These are phyloP conservation scores for Cutaneotrichosporon spelunceum DNA, from an alignment of 1,284 basidiomycete species.

Conservation along the genomic window DNA sequence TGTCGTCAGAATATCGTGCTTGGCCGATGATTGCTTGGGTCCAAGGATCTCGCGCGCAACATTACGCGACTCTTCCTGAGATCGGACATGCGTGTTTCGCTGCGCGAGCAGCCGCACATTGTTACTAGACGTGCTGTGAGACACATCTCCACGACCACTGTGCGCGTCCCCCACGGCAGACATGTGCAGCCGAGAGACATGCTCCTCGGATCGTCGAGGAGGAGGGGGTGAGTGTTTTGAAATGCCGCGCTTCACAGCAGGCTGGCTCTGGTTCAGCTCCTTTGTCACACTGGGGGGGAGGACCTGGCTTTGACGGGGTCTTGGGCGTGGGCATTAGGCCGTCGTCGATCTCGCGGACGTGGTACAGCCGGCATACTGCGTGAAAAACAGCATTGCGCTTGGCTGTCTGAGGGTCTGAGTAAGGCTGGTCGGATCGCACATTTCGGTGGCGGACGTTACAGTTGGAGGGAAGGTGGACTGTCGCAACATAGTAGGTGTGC, in stretches of 20 bases:
- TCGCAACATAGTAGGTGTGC: not conserved
- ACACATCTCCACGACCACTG: not conserved
- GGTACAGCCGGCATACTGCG: slow-evolving; percentile 21
- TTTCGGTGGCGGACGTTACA: slow-evolving; percentile 9
- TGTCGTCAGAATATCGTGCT: not conserved
- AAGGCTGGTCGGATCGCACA: not conserved
- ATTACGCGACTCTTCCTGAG: not conserved
- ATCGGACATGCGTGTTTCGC: not conserved
- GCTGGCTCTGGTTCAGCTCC: not conserved
- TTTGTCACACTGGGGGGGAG: slow-evolving; percentile 5
- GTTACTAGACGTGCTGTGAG: not conserved
- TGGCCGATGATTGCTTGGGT: not conserved
- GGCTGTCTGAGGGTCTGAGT: slow-evolving; percentile 21
- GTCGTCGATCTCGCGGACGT: slow-evolving; percentile 27
- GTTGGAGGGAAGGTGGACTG: slow-evolving; percentile 17
- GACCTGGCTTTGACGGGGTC: slow-evolving; percentile 12
- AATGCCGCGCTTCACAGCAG: not conserved
- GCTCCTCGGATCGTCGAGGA: not conserved
- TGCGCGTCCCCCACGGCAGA: not conserved
- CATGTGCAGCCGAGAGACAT: not conserved
- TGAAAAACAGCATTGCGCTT: slow-evolving; percentile 27
- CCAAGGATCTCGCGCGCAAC: not conserved
- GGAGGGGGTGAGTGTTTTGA: not conserved
- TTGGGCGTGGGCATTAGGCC: slow-evolving; percentile 23
- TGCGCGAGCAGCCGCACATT: not conserved